Evolutionary conservation across 768 basidiomycete species (phyloP).

Genomic region (Leccinum broughii): DNA sequence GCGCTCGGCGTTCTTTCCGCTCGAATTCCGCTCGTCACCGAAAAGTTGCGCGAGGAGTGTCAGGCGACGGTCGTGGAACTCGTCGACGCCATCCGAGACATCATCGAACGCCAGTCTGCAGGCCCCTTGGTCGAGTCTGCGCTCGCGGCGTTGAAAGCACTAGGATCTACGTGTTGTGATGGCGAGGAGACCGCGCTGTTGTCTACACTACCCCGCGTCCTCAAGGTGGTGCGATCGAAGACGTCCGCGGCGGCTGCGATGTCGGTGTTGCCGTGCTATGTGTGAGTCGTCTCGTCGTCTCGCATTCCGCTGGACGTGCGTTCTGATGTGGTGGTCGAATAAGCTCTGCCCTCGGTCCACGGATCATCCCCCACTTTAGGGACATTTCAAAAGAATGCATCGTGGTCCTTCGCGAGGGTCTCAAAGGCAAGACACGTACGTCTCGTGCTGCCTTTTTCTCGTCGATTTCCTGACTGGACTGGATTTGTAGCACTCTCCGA

Average conservation of each 20-base stretch:
- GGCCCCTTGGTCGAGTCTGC: constrained; percentile 45
- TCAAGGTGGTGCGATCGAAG: constrained; percentile 48
- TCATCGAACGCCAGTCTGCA: constrained; percentile 46
- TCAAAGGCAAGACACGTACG: constrained; percentile 34
- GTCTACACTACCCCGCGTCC: constrained; percentile 55
- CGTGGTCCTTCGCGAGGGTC: constrained; percentile 43
- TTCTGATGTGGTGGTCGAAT: constrained; percentile 10
- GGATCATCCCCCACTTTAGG: constrained; percentile 84
- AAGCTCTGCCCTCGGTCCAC: constrained; percentile 79
- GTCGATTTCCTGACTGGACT: constrained; percentile 1
- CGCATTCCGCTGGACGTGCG: background rate
- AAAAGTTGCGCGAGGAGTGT: constrained; percentile 52
- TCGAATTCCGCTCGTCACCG: constrained; percentile 61
- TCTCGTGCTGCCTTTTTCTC: constrained; percentile 16
- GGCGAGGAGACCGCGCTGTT: constrained; percentile 71
- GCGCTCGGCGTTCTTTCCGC: constrained; percentile 70
- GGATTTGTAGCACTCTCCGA: constrained; percentile 31
- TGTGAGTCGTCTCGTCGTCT: constrained; percentile 43
- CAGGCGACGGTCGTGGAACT: constrained; percentile 53
- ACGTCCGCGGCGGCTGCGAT: constrained; percentile 45
- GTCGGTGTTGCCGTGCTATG: constrained; percentile 56
- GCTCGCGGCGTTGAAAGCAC: constrained; percentile 58
- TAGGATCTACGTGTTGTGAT: constrained; percentile 55
- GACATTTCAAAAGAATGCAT: constrained; percentile 64
- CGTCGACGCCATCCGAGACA: constrained; percentile 46